A percentile compares a stretch with the other conserved stretches of the same genome.
Conservation (phyloP, 2,329 filamentous ascomycete species). For the Rhinocladiella mackenziei region DNA sequence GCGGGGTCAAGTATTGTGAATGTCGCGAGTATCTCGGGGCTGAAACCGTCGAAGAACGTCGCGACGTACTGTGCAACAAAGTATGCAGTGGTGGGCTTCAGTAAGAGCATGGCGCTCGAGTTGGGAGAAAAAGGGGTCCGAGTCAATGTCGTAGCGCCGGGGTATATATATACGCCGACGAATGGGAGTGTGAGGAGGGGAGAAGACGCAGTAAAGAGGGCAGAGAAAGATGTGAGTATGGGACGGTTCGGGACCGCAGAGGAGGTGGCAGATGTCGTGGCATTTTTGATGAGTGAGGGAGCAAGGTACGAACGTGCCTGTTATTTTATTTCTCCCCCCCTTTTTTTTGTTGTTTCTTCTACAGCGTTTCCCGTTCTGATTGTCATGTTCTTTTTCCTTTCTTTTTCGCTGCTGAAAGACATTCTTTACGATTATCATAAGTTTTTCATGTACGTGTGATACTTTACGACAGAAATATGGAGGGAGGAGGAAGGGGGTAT, state of each 20-base stretch:
- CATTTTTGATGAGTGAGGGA: conserved; percentile 46
- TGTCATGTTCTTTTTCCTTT: no score
- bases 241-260: conserved; percentile 43
- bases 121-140: conserved; percentile 59
- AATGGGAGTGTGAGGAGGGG: conserved; percentile 47
- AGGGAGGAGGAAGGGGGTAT: no score
- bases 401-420: no score
- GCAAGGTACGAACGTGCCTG: no score
- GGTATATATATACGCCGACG: conserved; percentile 89
- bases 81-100: conserved; percentile 29
- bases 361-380: no score
- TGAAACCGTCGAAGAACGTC: conserved; percentile 27
- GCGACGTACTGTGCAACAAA: conserved; percentile 34
- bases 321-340: no score
- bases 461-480: no score
- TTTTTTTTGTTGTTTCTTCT: no score
- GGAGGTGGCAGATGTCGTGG: conserved; percentile 50
- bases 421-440: no score
- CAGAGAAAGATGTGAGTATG: conserved; percentile 26
- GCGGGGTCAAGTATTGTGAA: conserved; percentile 40
- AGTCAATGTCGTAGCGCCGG: conserved; percentile 83
- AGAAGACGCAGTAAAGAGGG: neutral
- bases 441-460: no score
- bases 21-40: conserved; percentile 37
- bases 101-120: conserved; percentile 30